These are phyloP conservation scores for Adansonia digitata DNA, from an alignment of 345 rosid species.

Conservation along the genomic window DNA sequence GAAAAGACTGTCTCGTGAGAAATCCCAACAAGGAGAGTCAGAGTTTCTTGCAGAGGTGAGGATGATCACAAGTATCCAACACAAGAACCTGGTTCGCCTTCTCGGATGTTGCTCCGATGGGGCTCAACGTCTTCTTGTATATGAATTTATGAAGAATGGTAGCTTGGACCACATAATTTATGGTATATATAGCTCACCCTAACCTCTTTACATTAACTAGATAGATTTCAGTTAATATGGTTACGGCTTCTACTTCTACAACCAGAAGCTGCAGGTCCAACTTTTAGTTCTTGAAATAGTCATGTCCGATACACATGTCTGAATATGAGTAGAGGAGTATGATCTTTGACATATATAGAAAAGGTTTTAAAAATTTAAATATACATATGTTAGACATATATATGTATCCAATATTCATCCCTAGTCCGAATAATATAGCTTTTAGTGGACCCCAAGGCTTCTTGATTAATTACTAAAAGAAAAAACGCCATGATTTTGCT, in stretches of 20 bases:
- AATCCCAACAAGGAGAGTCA: constrained; percentile 63
- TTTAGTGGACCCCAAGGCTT: too few relatives aligned
- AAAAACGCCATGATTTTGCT: neutral
- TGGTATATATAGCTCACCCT: constrained; percentile 22
- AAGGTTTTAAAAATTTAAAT: too few relatives aligned
- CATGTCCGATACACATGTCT: too few relatives aligned
- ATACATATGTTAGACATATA: too few relatives aligned
- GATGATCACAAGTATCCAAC: constrained; percentile 75
- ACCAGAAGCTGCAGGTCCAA: too few relatives aligned
- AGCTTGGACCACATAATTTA: constrained; percentile 60
- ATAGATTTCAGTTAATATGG: too few relatives aligned
- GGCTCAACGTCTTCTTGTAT: constrained; percentile 53
- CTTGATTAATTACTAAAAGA: neutral
- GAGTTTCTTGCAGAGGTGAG: constrained; percentile 66
- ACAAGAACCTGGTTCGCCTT: constrained; percentile 64
- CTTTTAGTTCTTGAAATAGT: too few relatives aligned
- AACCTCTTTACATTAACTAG: neutral
- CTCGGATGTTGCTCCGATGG: constrained; percentile 65
- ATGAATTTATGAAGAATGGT: constrained; percentile 59
- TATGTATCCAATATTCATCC: too few relatives aligned
- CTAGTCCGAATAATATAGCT: too few relatives aligned
- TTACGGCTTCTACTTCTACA: neutral
- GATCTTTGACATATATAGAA: too few relatives aligned
- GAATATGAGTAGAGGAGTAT: too few relatives aligned
- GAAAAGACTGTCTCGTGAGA: constrained; percentile 41